Conservation (phyloP, 1,139 yeast species). For the Ashbya aceris region DNA sequence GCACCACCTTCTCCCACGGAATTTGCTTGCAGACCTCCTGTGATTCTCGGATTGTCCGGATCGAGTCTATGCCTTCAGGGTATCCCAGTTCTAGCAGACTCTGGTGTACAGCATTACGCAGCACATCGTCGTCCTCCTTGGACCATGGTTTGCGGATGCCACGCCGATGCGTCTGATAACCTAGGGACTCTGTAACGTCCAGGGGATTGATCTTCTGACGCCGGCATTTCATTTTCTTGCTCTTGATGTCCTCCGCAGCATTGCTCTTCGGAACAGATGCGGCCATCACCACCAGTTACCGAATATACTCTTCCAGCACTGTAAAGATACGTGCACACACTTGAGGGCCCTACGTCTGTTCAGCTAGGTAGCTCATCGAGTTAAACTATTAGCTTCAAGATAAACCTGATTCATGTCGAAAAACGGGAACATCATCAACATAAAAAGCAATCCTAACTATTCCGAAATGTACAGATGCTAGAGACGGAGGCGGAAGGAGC, state of each 20-base stretch:
- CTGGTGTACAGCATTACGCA: conserved; percentile 35
- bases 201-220: conserved; percentile 47
- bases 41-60: conserved; percentile 25
- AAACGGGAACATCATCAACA: too few relatives aligned
- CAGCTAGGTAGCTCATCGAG: too few relatives aligned
- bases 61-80: conserved; percentile 26
- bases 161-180: conserved; percentile 62
- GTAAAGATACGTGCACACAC: too few relatives aligned
- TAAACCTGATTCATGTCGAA: too few relatives aligned
- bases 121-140: conserved; percentile 48
- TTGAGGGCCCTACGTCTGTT: too few relatives aligned
- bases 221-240: conserved; percentile 13
- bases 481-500: too few relatives aligned
- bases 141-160: conserved; percentile 61
- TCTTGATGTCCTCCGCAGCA: background rate
- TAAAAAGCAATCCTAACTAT: too few relatives aligned
- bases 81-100: conserved; percentile 28
- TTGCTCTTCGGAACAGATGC: background rate
- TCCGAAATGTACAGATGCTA: too few relatives aligned
- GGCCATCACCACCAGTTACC: too few relatives aligned
- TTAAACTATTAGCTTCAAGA: too few relatives aligned
- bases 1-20: conserved; percentile 61
- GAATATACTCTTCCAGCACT: too few relatives aligned
- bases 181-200: conserved; percentile 63
- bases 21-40: conserved; percentile 22